Percentiles rank a stretch among this genome's conserved stretches.
Evolutionary conservation across 148 eudicot species (phyloP).

Genomic region (Vaccinium darrowii): DNA sequence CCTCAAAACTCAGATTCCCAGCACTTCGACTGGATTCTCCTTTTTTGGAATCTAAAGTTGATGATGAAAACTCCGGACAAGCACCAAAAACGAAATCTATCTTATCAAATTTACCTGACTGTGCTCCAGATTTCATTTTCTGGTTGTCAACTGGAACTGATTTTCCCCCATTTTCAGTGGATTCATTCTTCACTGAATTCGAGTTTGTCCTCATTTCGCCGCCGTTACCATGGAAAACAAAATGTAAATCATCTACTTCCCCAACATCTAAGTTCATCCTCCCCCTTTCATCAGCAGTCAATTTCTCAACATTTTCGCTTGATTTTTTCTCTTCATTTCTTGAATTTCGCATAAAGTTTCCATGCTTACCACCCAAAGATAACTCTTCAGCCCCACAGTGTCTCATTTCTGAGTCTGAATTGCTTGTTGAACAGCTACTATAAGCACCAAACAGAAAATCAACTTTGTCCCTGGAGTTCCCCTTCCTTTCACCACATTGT

Average conservation of each 20-base stretch:
- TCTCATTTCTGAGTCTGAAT: slow-evolving; percentile 6
- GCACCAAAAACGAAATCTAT: slow-evolving; percentile 26
- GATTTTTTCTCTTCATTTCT: background rate
- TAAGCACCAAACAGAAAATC: background rate
- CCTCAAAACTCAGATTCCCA: slow-evolving; percentile 19
- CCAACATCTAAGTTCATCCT: slow-evolving; percentile 7
- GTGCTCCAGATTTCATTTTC: slow-evolving; percentile 14
- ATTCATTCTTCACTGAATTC: background rate
- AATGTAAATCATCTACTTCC: slow-evolving; percentile 1
- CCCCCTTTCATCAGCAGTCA: slow-evolving; percentile 8
- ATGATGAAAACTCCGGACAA: slow-evolving; percentile 3
- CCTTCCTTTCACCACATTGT: background rate
- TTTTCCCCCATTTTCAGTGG: slow-evolving; percentile 7
- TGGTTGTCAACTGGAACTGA: slow-evolving; percentile 9
- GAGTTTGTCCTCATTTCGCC: background rate
- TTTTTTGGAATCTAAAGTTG: slow-evolving; percentile 8
- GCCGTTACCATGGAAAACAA: background rate
- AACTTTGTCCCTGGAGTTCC: background rate
- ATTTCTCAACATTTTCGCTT: slow-evolving; percentile 19
- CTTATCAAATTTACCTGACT: slow-evolving; percentile 23
- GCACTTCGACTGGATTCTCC: background rate
- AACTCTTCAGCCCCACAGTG: slow-evolving; percentile 3
- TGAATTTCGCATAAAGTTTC: background rate
- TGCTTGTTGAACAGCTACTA: background rate
- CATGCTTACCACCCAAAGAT: slow-evolving; percentile 12